phyloP scores from a whole-genome alignment of 2,329 filamentous ascomycete species.

The Fusarium floridanum region DNA sequence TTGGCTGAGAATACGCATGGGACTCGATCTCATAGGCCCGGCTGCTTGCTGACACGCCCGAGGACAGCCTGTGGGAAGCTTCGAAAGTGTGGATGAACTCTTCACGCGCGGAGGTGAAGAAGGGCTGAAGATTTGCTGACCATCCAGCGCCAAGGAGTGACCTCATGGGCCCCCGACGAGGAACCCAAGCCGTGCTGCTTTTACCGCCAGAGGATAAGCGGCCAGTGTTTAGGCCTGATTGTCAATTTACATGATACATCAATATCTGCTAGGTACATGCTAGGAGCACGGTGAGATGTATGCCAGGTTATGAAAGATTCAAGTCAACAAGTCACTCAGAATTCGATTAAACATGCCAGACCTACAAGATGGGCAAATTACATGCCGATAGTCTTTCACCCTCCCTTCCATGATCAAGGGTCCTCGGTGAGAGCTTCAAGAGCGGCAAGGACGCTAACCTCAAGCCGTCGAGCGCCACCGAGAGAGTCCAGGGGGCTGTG shows the following conservation, averaged over 20 bases:
- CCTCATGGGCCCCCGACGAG: background rate
- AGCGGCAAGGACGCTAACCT: slow-evolving; percentile 5
- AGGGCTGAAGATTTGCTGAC: slow-evolving; percentile 20
- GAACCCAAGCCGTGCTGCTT: background rate
- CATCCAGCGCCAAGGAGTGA: slow-evolving; percentile 8
- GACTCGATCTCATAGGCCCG: slow-evolving; percentile 10
- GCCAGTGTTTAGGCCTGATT: background rate
- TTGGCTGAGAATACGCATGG: background rate
- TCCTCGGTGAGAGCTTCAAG: background rate
- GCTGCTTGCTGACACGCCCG: slow-evolving; percentile 14
- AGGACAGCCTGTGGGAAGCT: slow-evolving; percentile 2
- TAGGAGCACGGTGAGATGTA: background rate
- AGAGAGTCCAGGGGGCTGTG: slow-evolving; percentile 7
- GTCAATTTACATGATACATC: background rate
- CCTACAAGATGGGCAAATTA: background rate
- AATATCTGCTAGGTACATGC: background rate
- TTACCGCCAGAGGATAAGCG: background rate
- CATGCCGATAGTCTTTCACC: background rate
- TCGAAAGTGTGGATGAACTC: slow-evolving; percentile 20
- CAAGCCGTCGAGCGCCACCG: background rate
- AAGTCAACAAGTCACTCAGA: background rate
- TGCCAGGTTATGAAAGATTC: background rate
- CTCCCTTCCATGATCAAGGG: background rate
- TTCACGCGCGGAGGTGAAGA: background rate
- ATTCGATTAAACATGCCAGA: background rate